Base-by-base conservation (phyloP, 1,284 basidiomycete genomes). In the Inonotus obliquus region DNA sequence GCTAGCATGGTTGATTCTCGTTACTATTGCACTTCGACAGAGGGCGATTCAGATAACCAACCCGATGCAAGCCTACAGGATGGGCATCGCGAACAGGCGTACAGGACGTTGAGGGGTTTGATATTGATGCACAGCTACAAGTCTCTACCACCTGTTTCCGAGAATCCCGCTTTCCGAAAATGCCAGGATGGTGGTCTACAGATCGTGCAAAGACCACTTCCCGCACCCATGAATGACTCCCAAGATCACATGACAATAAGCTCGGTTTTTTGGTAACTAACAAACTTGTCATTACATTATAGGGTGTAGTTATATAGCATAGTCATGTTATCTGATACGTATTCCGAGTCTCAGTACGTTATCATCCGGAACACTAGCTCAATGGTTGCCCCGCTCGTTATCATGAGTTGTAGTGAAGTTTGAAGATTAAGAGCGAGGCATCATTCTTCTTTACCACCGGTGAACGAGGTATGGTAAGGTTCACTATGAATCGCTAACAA, bases 1-100 rank as follows among this genome's bases (percentile, higher is more conserved):
- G 58, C 51, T 32, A 35, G 14, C 1, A 51, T 59, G 57, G 45
- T n/a, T 10, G 23, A 45, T n/a, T 59, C 57, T 1, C 44, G 57
- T n/a, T 38, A 1, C 35, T 13, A 5, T 32, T 10, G 11, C 17
- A 9, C 7, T 1, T 23, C 23, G 23, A 25, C 23, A 13, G 21
- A 4, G 11, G 23, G 7, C 5, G 51, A 11, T 9, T 17, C 27
- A n/a, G 47, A 14, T 21, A 14, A 14, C 11, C 7, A 49, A 5
- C 27, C 25, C 9, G 27, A 35, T 29, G 27, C 27, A 14, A 35
- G 6, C 25, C 14, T 14, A 19, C 21, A n/a, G 25, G 54, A 6
- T 7, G 19, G 13, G 21, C 5, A 14, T 2, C n/a, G 45, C 37
- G 17, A 27, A 39, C 41, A 23, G 4, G n/a, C 13, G 9, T 57